These are phyloP conservation scores for Aegilops speltoides DNA, from an alignment of 176 grass and related monocot genomes.

Conservation along the genomic window DNA sequence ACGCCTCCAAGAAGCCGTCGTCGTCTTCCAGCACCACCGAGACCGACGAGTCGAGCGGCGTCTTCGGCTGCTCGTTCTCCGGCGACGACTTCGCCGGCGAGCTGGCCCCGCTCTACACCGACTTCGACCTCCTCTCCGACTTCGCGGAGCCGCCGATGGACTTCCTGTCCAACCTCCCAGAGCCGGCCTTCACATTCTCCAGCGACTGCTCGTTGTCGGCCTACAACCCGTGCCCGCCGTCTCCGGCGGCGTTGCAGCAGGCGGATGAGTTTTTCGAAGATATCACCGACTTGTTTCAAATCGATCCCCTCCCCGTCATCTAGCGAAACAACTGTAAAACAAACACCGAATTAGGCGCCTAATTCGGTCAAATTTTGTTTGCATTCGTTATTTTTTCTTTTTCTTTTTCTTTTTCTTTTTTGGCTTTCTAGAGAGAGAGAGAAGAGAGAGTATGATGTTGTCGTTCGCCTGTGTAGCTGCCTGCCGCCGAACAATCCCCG, in stretches of 20 bases:
- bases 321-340: slow-evolving; percentile 35
- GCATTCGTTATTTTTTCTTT: background rate
- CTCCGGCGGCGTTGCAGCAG: slow-evolving; percentile 31
- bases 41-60: slow-evolving; percentile 5
- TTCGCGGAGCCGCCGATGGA: slow-evolving; percentile 53
- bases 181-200: slow-evolving; percentile 20
- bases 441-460: background rate
- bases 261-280: slow-evolving; percentile 82
- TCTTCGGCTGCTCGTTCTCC: slow-evolving; percentile 32
- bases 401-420: background rate
- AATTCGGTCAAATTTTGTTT: slow-evolving; percentile 62
- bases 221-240: background rate
- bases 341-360: slow-evolving; percentile 28
- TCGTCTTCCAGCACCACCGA: background rate
- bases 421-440: too few species aligned
- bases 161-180: slow-evolving; percentile 45
- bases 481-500: slow-evolving; percentile 3
- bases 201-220: background rate
- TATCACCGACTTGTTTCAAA: slow-evolving; percentile 85
- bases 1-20: background rate
- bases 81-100: slow-evolving; percentile 35
- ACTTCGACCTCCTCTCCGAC: slow-evolving; percentile 51
- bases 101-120: slow-evolving; percentile 49
- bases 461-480: slow-evolving; percentile 1
- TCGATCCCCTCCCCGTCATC: slow-evolving; percentile 57